Percentiles rank a stretch among this genome's conserved stretches.
phyloP scores from a whole-genome alignment of 306 rosid species.

The Alnus glutinosa region DNA sequence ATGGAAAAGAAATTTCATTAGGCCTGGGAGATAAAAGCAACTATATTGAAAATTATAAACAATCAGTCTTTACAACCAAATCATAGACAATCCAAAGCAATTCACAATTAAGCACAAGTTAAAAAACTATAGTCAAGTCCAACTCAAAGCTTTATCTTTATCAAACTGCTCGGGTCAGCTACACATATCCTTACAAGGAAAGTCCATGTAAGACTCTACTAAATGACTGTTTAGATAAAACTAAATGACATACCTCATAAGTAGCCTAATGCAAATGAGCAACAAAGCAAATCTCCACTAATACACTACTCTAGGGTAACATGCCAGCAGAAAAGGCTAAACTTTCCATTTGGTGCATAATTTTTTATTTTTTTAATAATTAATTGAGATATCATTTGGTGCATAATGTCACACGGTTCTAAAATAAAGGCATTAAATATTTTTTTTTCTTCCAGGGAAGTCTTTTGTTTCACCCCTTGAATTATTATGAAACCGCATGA shows the following conservation, averaged over 20 bases:
- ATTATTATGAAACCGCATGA: not conserved
- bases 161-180: constrained; percentile 3
- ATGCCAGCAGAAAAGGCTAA: not conserved
- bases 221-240: not conserved
- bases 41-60: constrained; percentile 12
- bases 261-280: not conserved
- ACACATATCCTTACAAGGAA: not conserved
- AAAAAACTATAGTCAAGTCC: constrained; percentile 2
- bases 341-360: not conserved
- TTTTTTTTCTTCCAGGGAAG: too few relatives aligned
- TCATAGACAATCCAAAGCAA: not conserved
- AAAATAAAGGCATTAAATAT: not conserved
- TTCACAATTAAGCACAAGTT: constrained; percentile 6
- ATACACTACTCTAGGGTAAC: not conserved
- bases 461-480: not conserved
- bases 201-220: not conserved
- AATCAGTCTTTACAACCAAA: not conserved
- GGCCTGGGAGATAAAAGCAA: constrained; percentile 25
- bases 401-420: not conserved
- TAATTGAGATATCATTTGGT: not conserved
- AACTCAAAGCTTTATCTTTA: not conserved
- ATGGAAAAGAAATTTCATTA: constrained; percentile 32
- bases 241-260: not conserved
- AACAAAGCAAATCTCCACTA: not conserved
- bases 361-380: too few relatives aligned